These are phyloP conservation scores for Fusarium brevicatenulatum DNA, from an alignment of 2,329 filamentous ascomycete species.

Conservation along the genomic window DNA sequence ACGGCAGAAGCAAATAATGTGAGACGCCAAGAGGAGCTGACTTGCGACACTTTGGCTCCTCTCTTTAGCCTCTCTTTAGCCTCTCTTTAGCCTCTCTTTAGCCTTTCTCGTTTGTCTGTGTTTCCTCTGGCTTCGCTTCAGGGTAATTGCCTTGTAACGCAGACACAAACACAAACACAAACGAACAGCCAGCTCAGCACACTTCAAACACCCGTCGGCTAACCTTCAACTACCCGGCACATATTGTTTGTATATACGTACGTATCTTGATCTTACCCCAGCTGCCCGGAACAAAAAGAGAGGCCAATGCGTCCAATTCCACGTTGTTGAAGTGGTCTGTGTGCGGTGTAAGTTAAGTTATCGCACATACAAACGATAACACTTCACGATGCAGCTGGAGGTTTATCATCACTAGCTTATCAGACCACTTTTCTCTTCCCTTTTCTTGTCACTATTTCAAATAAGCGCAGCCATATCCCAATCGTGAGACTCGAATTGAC, in stretches of 20 bases:
- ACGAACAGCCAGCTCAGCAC: constrained; percentile 4
- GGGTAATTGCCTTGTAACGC: constrained; percentile 15
- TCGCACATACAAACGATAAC: background rate
- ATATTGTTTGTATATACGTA: background rate
- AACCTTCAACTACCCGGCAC: background rate
- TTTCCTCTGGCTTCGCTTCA: constrained; percentile 15
- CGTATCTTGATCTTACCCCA: background rate
- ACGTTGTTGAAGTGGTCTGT: constrained; percentile 19
- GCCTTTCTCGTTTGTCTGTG: background rate
- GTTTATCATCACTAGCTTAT: background rate
- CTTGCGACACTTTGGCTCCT: constrained; percentile 17
- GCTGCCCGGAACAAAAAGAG: background rate
- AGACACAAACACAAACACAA: constrained; percentile 36
- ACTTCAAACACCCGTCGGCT: constrained; percentile 4
- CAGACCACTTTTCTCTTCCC: constrained; percentile 1
- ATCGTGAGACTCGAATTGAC: background rate
- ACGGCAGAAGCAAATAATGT: constrained; percentile 7
- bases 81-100: too few relatives aligned
- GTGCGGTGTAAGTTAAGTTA: constrained; percentile 3
- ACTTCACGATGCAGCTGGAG: background rate
- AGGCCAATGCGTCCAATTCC: constrained; percentile 13
- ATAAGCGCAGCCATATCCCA: constrained; percentile 7
- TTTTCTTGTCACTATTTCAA: constrained; percentile 10
- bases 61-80: background rate
- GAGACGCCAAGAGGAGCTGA: constrained; percentile 28